phyloP scores from a whole-genome alignment of 495 filamentous ascomycete species.

The Lasiosphaeria hispida region DNA sequence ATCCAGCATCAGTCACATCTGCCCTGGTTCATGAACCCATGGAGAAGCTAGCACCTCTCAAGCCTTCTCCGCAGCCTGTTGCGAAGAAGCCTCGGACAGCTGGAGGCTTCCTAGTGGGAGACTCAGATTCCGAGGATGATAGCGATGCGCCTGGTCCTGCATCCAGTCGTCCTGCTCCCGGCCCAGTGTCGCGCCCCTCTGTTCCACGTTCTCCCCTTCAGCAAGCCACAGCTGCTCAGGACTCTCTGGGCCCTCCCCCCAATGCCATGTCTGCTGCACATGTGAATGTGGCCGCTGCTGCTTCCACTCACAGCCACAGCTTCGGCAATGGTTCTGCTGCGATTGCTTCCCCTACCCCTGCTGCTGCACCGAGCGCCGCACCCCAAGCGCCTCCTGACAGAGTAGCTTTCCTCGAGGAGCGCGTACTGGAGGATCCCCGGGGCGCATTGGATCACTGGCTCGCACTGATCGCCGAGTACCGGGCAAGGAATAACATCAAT shows the following conservation, averaged over 20 bases:
- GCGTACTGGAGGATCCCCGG: constrained; percentile 84
- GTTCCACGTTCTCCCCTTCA: constrained; percentile 27
- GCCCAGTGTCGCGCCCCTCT: constrained; percentile 15
- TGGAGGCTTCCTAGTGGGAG: constrained; percentile 78
- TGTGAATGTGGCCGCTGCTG: constrained; percentile 22
- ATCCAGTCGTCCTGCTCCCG: constrained; percentile 18
- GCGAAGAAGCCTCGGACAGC: constrained; percentile 64
- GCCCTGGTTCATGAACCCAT: constrained; percentile 19
- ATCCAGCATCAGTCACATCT: constrained; percentile 47
- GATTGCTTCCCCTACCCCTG: constrained; percentile 11
- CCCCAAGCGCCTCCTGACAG: constrained; percentile 65
- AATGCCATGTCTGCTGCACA: constrained; percentile 24
- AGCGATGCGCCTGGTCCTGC: constrained; percentile 31
- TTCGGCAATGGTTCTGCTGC: constrained; percentile 1
- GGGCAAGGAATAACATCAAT: constrained; percentile 74
- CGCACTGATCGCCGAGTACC: constrained; percentile 79
- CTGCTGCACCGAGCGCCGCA: constrained; percentile 20
- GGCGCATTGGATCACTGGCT: constrained; percentile 91
- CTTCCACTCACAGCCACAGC: constrained; percentile 11
- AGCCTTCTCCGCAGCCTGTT: constrained; percentile 36
- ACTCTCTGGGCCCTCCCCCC: constrained; percentile 17
- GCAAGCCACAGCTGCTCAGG: constrained; percentile 23
- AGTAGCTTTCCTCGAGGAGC: constrained; percentile 82
- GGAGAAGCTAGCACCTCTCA: constrained; percentile 28
- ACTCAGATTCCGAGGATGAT: constrained; percentile 57